A percentile compares a stretch with the other conserved stretches of the same genome.
Conservation (phyloP, 2,329 filamentous ascomycete genomes). For the Sporothrix brasiliensis region DNA sequence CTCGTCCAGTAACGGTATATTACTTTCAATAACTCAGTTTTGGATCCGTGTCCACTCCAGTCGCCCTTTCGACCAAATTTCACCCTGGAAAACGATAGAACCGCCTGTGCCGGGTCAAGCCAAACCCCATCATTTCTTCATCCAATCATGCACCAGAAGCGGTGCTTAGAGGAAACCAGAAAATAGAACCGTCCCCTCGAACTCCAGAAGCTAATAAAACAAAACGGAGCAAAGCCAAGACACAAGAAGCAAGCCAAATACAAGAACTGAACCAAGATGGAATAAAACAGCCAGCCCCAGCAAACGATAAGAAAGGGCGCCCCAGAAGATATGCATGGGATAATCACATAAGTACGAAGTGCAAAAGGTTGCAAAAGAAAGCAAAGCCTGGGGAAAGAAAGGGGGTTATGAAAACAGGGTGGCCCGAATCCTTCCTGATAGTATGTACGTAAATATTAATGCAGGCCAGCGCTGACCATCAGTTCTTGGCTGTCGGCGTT, state of each 20-base stretch:
- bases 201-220: slow-evolving; percentile 39
- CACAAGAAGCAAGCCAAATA: slow-evolving; percentile 5
- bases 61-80: slow-evolving; percentile 17
- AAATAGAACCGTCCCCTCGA: slow-evolving; percentile 30
- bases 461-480: slow-evolving; percentile 40
- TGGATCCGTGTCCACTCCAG: slow-evolving; percentile 9
- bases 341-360: neutral
- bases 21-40: slow-evolving; percentile 15
- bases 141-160: slow-evolving; percentile 36
- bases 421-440: neutral
- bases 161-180: slow-evolving; percentile 32
- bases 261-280: slow-evolving; percentile 1
- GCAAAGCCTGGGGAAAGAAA: neutral
- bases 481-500: slow-evolving; percentile 39
- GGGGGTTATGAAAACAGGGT: neutral
- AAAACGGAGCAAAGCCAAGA: slow-evolving; percentile 27
- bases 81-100: slow-evolving; percentile 17
- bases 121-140: slow-evolving; percentile 35
- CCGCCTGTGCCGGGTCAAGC: slow-evolving; percentile 22
- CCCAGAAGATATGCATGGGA: slow-evolving; percentile 21
- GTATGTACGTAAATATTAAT: slow-evolving; percentile 31
- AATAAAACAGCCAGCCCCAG: slow-evolving; percentile 18
- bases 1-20: slow-evolving; percentile 21
- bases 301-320: slow-evolving; percentile 10
- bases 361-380: neutral